Evolutionary conservation across 805 yeast genomes (phyloP), one percentile per base, ranked within the genome.

Genomic region (Ogataea glucozyma): DNA sequence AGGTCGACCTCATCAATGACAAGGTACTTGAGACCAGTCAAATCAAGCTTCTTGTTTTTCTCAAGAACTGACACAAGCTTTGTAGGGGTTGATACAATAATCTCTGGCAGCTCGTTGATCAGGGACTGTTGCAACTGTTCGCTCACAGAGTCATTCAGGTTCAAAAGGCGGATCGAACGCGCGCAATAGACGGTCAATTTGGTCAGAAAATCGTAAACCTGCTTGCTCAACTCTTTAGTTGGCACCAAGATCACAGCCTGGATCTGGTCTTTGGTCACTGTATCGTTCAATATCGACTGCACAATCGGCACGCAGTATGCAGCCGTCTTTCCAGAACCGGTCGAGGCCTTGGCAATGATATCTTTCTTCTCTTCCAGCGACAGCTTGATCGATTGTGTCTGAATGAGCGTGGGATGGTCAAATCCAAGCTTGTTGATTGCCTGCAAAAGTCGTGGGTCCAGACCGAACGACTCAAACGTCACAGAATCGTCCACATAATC

Each of bases 1-100:
- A 93, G 74, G 68, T 93, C 99, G 21, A 93, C 98, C 66, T 93
- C 99, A 69, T 93, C 99, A 49, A 91, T 85, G 22, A 88, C 95
- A 36, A 93, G 66, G 58, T 78, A 87, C 47, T 76, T 75, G 43
- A 93, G 72, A 21, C 72, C 64, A 18, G 75, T 72, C 41, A 85
- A 68, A 40, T 78, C 74, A 13, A 87, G 62, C 6, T 44, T 64
- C 26, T 56, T 64, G 35, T 62, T 64, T 44, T 69, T 71, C 43
- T 81, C 82, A 40, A 85, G 58, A 7, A 73, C 55, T 38, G 71
- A 69, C 14, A 85, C 70, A 42, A 90, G 73, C 56, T 85, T 82
- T 4, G 95, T 76, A 10, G 99, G 99, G 0, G 99, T 93, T 1
- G 96, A 77, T 12, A 93, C 77, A 12, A 91, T 68, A 21, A 93